Base-by-base conservation (phyloP, 1,139 yeast genomes). In the Blastobotrys indianensis region DNA sequence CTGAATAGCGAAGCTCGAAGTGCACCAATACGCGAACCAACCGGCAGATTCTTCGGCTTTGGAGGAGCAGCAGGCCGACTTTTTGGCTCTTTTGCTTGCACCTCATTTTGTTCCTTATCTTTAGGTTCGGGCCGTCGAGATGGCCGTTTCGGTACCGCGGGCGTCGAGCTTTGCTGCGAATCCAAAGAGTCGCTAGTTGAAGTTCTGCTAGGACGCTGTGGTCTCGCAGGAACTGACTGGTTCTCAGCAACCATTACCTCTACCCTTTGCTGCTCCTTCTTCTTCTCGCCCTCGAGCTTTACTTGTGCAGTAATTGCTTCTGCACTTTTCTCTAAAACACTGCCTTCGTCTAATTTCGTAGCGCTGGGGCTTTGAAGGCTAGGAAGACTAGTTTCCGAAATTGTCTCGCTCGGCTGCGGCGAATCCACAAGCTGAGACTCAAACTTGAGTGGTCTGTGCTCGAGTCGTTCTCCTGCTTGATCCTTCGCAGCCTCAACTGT, bases 1-100 rank as follows among this genome's bases (percentile, higher is more conserved):
- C 58, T 62, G 42, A 65, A 65, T 45, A 63, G 48, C 1, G 68
- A 58, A 2, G 65, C 60, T 36, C 60, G 56, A 39, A 64, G 47
- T 0, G 64, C 62, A 2, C 67, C 66, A 17, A 65, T 54, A 28
- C 61, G 56, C 23, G 60, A 54, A 23, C 42, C 49, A 3, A 50
- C 47, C 37, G 58, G 55, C 16, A 54, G 46, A 32, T 53, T 47
- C 45, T 55, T 57, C 31, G 59, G 59, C 33, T 49, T 51, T 2
- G 59, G 58, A 20, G 56, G 53, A 9, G 55, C 52, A 10, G 54
- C 51, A 7, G 49, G 51, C 11, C 42, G 46, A 10, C 33, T 35
- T 29, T 31, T 35, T 34, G 32, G n/a, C 37, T 39, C 32, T 16
- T 15, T 20, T 7, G 13, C 17, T n/a, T 23, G 32, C 10, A 7